Base-by-base conservation (phyloP, 352 stramenopile genomes). In the Pythium brachiatum region DNA sequence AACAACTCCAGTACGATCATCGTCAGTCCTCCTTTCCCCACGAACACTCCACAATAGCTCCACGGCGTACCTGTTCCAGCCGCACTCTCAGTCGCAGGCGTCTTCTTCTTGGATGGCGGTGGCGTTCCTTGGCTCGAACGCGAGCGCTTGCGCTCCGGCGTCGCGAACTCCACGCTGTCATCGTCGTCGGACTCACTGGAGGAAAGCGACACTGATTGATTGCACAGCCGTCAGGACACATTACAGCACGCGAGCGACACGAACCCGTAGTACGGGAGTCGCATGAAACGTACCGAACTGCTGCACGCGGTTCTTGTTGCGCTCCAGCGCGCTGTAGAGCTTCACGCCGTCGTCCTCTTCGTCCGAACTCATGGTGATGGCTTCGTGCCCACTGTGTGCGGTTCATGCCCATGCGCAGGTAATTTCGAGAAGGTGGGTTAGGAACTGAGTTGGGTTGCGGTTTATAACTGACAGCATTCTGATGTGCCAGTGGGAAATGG, bases 251-350 rank as follows among this genome's bases (percentile, higher is more conserved):
- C 7, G 29, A 32, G n/a, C 2, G 27, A 8, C 29, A 20, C 21
- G 31, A 4, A 15, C 13, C 8, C 23, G 23, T 36, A 36, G 46
- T 11, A 8, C 16, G 23, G 11, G 16, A 7, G 2, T 48, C 5
- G n/a, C 1, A 27, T 15, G 23, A 13, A 3, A 77, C 72, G 41
- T 44, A 90, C 81, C 81, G 57, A 88, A 83, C 43, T 79, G 73
- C 62, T 83, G 72, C n/a, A 48, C 27, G 21, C 76, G 80, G 64
- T 88, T 89, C 67, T 72, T 74, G 53, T 82, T 85, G 66, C 69
- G 82, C 57, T 87, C 72, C 20, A 92, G 74, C 53, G 80, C 64
- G 74, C 62, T 89, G 74, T 92, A 92, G 46, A 92, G 78, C 78
- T 83, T 81, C 39, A 92, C 70, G 51, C 44, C 57, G 26, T 64